phyloP scores from a whole-genome alignment of 2,329 filamentous ascomycete genomes.

The Trichoderma semiorbis region DNA sequence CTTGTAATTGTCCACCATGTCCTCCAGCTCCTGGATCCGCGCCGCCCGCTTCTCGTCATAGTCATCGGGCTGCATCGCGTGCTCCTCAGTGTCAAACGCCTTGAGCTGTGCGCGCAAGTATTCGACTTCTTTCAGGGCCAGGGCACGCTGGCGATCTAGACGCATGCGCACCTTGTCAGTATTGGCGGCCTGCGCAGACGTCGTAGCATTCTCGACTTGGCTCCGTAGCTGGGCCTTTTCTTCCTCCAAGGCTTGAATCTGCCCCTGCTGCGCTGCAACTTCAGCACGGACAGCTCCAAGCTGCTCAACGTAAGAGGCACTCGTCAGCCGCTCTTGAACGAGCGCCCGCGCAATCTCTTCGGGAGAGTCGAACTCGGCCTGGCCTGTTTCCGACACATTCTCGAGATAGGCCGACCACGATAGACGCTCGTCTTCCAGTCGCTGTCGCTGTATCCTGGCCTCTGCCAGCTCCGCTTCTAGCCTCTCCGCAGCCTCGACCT shows the following conservation, averaged over 20 bases:
- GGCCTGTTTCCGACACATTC: slow-evolving; percentile 57
- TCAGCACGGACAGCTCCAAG: slow-evolving; percentile 78
- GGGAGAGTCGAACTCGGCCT: slow-evolving; percentile 80
- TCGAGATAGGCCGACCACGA: slow-evolving; percentile 86
- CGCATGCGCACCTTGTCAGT: slow-evolving; percentile 51
- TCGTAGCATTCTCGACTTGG: slow-evolving; percentile 61
- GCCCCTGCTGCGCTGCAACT: slow-evolving; percentile 70
- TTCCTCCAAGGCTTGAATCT: slow-evolving; percentile 66
- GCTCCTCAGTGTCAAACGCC: slow-evolving; percentile 82
- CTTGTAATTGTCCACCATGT: slow-evolving; percentile 83
- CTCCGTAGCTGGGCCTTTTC: slow-evolving; percentile 62
- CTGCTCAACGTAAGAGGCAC: slow-evolving; percentile 73
- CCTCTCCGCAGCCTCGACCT: slow-evolving; percentile 69
- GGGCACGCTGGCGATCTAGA: slow-evolving; percentile 77
- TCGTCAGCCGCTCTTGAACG: slow-evolving; percentile 76
- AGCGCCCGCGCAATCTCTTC: slow-evolving; percentile 83
- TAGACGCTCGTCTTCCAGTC: slow-evolving; percentile 81
- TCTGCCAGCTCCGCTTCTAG: slow-evolving; percentile 76
- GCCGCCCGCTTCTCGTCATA: slow-evolving; percentile 72
- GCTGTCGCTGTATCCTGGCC: slow-evolving; percentile 74
- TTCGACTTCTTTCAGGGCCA: slow-evolving; percentile 90
- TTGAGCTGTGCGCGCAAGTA: slow-evolving; percentile 91
- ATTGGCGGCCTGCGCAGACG: slow-evolving; percentile 12
- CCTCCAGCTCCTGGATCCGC: slow-evolving; percentile 77
- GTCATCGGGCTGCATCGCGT: slow-evolving; percentile 75